Evolutionary conservation across 2,329 filamentous ascomycete genomes (phyloP), one percentile per base, ranked within the genome.

Genomic region (Tolypocladium paradoxum): DNA sequence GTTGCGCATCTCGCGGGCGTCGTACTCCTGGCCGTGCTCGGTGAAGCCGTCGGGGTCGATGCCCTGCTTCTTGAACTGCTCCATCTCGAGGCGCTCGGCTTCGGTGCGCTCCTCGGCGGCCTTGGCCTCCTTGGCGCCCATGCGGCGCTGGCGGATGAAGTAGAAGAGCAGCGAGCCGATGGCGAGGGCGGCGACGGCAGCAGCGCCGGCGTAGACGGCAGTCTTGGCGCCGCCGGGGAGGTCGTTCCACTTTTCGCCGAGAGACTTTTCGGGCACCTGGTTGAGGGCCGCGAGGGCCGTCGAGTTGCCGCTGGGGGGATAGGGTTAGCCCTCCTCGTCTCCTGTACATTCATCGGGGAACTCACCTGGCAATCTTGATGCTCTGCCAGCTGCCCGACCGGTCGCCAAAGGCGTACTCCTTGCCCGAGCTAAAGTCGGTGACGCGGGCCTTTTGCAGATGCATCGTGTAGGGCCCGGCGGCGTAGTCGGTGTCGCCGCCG

Each of bases 391-490:
- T 72, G 50, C 87, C 87, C 1, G 76, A 73, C 38, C 71, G 71
- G 62, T 87, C 85, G 29, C 74, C 73, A 61, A 81, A 90, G 47
- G 76, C 68, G 64, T 90, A 91, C 60, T 81, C 78, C 60, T 81
- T 81, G 54, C 82, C 81, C 49, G 74, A 78, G 62, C 78, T 80
- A 69, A 79, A 81, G 59, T 84, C 81, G 52, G 82, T 70, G 2
- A 82, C 66, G 20, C 64, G 65, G 14, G 73, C 73, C 33, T 76
- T 81, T 73, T 87, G 80, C 58, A 92, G 78, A 55, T 80, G 82
- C 87, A 91, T 91, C 61, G 76, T 83, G 72, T 81, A 92, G 0
- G 88, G 88, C 0, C 74, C 84, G 29, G 79, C 63, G 49, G 66
- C 64, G 66, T 84, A 91, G 65, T 90, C 76, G 43, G 85, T 88